Evolutionary conservation across 306 rosid genomes (phyloP), one percentile per base, ranked within the genome.

Genomic region (Cicer cuneatum): DNA sequence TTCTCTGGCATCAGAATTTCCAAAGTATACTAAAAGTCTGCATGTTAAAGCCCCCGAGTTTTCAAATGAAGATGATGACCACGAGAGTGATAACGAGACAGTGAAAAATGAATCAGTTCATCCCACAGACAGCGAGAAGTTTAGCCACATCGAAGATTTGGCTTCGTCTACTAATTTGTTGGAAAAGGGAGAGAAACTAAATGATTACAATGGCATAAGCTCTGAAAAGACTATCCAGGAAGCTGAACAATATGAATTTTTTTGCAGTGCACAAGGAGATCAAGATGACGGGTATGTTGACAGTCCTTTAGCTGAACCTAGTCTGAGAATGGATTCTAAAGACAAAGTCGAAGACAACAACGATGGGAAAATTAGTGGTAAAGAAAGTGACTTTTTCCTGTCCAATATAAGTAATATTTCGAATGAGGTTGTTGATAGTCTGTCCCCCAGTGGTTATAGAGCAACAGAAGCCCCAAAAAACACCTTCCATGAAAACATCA

Each of bases 41-140:
- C 57, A 64, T 0, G 69, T 88, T 58, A 83, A 81, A 80, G 85
- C 92, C 69, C 92, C 92, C 2, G 96, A 89, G 18, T 85, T 89
- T 83, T 72, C 75, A 69, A 86, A 49, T 74, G 94, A 87, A 64
- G 89, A 59, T 43, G 89, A 82, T 78, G 84, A 59, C 71, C 62
- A 43, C 3, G 83, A 65, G 53, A 61, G 76, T 53, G 29, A 21
- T 68, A 54, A 69, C 33, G 78, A 71, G 66, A 24, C 37, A 14
- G 85, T 18, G 6, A 67, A 64, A 46, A 80, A 69, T 67, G 75
- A 80, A 15, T 60, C 74, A 0, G 72, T 54, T 70, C 49, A 78
- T 85, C 40, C 70, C 73, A 16, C 77, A 38, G 78, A 46, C 66
- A 74, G 73, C 7, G 68, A 80, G 73, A 78, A 39, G 24, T 37